Percentiles rank a stretch among this genome's conserved stretches.
Evolutionary conservation across 2,329 filamentous ascomycete genomes (phyloP).

Genomic region (Pseudomassariella vexata): DNA sequence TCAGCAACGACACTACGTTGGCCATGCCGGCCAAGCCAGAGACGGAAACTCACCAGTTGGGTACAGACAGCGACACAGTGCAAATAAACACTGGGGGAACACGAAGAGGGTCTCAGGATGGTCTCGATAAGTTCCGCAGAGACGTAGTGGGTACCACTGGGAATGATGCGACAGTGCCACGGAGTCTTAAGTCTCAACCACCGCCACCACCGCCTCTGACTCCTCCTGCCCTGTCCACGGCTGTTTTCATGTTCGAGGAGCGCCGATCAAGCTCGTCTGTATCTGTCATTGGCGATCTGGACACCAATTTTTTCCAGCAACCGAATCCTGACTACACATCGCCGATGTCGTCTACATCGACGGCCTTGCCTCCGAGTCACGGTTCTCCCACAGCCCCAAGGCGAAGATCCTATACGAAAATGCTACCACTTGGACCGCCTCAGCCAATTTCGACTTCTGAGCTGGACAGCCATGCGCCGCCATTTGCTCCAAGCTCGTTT

Average conservation of each 20-base stretch:
- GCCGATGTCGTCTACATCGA: conserved; percentile 21
- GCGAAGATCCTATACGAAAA: conserved; percentile 37
- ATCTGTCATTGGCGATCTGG: conserved; percentile 27
- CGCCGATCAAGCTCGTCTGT: conserved; percentile 26
- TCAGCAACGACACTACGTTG: conserved; percentile 16
- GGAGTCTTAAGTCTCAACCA: conserved; percentile 28
- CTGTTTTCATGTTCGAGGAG: conserved; percentile 37
- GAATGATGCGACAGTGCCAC: conserved; percentile 20
- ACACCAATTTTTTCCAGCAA: conserved; percentile 39
- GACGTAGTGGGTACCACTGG: conserved; percentile 9
- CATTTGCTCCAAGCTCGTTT: conserved; percentile 42
- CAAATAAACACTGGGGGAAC: conserved; percentile 7
- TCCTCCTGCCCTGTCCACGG: conserved; percentile 37
- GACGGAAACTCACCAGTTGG: conserved; percentile 10
- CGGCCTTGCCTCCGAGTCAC: conserved; percentile 12
- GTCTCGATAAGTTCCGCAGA: conserved; percentile 6
- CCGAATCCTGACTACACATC: conserved; percentile 44
- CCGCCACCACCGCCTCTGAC: conserved; percentile 44
- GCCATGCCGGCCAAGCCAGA: conserved; percentile 21
- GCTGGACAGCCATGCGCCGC: conserved; percentile 16
- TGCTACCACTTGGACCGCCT: conserved; percentile 26
- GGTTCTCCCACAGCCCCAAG: conserved; percentile 27
- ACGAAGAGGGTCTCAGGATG: conserved; percentile 8
- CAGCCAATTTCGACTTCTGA: conserved; percentile 11
- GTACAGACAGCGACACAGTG: conserved; percentile 5